Evolutionary conservation across 2,329 filamentous ascomycete species (phyloP), one percentile per base, ranked within the genome.

Genomic region (Botrytis deweyae): DNA sequence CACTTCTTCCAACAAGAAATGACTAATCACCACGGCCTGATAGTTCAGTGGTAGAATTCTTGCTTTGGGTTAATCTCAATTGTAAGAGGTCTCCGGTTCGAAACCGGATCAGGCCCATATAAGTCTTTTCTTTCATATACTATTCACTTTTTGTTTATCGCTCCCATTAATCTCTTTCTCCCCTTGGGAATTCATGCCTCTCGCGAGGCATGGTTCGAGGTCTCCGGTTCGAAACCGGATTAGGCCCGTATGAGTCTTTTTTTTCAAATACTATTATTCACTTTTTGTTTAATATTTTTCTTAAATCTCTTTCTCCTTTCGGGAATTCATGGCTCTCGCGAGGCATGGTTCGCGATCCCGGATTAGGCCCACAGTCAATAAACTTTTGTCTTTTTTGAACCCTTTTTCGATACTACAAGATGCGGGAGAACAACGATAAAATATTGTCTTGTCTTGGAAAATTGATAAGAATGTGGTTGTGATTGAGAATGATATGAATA

Each of bases 1-100:
- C 3, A 3, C 7, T 1, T 0, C 4, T 1, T 1, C 1, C 42
- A 46, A 9, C 42, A 36, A 65, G 3, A n/a, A 29, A 16, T 44
- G 63, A 46, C 29, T 36, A 46, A 46, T 14, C 14, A 40, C 22
- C 14, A 29, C 1, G 64, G 64, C 64, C 64, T 67, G 64, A 67
- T 67, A 67, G 64, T 67, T 67, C 64, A 67, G 64, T 67, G 64
- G 64, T 67, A 67, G 65, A 67, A 67, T 67, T 67, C 65, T 67
- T 67, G 65, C 65, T 67, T 67, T 67, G 65, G 65, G 65, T 38
- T 14, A n/a, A 42, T 42, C 16, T n/a, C 40, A 29, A 6, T n/a
- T 67, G 65, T 67, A 55, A 52, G 65, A 67, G 65, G 65, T 67
- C 65, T 67, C 65, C n/a, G n/a, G n/a, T n/a, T n/a, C n/a, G n/a